A percentile compares a stretch with the other conserved stretches of the same genome.
These are phyloP conservation scores for Cryptococcus sp. DNA, from an alignment of 1,284 basidiomycete genomes.

Conservation along the genomic window DNA sequence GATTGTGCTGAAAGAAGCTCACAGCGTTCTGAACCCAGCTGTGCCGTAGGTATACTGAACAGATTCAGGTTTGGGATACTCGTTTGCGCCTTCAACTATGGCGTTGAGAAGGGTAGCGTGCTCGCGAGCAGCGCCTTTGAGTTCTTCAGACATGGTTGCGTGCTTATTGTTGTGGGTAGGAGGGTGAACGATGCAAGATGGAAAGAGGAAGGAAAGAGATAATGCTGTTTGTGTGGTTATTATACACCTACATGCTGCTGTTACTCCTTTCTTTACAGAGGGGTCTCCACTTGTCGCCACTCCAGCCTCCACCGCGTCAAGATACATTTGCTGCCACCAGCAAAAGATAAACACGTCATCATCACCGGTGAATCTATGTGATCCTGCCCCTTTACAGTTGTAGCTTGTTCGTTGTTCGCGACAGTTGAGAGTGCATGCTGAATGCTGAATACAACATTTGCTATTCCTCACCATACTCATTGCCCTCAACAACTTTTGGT, in stretches of 20 bases:
- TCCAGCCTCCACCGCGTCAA: too few relatives aligned
- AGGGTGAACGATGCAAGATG: not conserved
- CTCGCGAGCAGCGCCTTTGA: slow-evolving; percentile 28
- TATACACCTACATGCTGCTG: too few relatives aligned
- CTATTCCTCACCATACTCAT: too few relatives aligned
- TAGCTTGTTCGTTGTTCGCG: slow-evolving; percentile 1
- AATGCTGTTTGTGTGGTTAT: not conserved
- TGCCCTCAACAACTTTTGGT: too few relatives aligned
- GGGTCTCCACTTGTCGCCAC: too few relatives aligned
- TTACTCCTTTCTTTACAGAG: too few relatives aligned
- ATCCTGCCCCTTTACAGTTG: not conserved
- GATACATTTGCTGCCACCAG: too few relatives aligned
- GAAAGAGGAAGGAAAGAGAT: not conserved
- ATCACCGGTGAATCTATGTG: not conserved
- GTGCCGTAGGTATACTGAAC: slow-evolving; percentile 82
- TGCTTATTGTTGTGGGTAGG: not conserved
- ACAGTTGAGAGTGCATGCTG: not conserved
- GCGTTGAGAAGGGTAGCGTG: slow-evolving; percentile 35
- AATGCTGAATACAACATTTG: too few relatives aligned
- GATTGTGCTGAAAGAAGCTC: slow-evolving; percentile 22
- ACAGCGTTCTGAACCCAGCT: slow-evolving; percentile 92
- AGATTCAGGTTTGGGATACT: slow-evolving; percentile 55
- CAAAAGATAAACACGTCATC: too few relatives aligned
- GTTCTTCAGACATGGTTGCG: slow-evolving; percentile 7
- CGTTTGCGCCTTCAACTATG: slow-evolving; percentile 41